Evolutionary conservation across 805 yeast species (phyloP).

Genomic region (Sugiyamaella chiloensis): DNA sequence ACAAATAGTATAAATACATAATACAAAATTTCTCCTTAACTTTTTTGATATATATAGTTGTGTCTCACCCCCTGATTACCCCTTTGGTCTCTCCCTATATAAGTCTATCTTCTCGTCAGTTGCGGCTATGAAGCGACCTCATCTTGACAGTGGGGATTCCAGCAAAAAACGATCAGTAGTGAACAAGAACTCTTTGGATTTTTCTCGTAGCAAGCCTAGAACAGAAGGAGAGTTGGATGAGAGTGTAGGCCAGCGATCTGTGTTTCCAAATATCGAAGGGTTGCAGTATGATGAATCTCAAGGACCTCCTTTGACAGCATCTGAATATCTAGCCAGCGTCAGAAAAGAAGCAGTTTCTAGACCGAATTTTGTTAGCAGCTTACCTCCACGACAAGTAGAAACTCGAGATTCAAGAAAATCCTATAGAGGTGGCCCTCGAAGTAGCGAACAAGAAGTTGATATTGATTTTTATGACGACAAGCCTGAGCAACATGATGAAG

Average conservation of each 20-base stretch:
- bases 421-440: not conserved
- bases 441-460: not conserved
- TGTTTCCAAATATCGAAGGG: conserved; percentile 8
- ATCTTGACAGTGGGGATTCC: no score
- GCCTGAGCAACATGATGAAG: not conserved
- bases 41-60: no score
- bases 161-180: not conserved
- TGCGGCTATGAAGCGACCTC: not conserved
- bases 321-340: conserved; percentile 16
- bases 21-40: no score
- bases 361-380: conserved; percentile 11
- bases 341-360: conserved; percentile 13
- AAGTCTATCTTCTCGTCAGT: no score
- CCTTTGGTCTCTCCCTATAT: no score
- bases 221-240: conserved; percentile 9
- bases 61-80: no score
- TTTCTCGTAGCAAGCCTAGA: not conserved
- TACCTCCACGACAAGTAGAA: not conserved
- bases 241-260: conserved; percentile 15
- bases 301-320: conserved; percentile 17
- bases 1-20: not conserved
- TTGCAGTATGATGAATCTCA: not conserved
- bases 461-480: not conserved
- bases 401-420: no score
- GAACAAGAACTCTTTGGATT: not conserved